These are phyloP conservation scores for Leccinum angustisporum DNA, from an alignment of 1,284 basidiomycete species.

Conservation along the genomic window DNA sequence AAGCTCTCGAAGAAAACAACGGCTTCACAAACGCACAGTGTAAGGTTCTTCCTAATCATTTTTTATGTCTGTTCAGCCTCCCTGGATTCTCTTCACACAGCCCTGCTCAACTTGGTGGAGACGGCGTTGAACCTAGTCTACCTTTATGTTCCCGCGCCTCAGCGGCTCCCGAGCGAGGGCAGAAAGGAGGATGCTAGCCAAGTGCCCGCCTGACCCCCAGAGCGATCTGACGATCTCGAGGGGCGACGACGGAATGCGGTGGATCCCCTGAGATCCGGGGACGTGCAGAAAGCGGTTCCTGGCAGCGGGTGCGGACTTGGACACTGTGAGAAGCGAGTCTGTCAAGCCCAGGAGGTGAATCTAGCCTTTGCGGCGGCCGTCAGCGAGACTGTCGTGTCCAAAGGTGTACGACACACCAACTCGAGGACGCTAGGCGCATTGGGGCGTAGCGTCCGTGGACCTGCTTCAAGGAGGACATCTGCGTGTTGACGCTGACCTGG, in stretches of 20 bases:
- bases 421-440: constrained; percentile 73
- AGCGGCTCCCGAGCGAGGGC: constrained; percentile 63
- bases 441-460: constrained; percentile 81
- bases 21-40: constrained; percentile 90
- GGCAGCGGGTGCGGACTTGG: constrained; percentile 68
- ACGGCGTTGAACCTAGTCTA: constrained; percentile 74
- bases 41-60: constrained; percentile 34
- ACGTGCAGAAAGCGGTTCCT: constrained; percentile 73
- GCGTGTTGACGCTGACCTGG: constrained; percentile 35
- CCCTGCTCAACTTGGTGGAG: constrained; percentile 80
- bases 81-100: constrained; percentile 37
- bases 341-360: constrained; percentile 70
- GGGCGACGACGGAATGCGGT: constrained; percentile 45
- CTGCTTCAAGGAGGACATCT: constrained; percentile 70
- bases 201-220: constrained; percentile 44
- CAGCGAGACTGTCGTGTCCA: constrained; percentile 9
- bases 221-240: constrained; percentile 46
- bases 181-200: constrained; percentile 53
- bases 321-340: constrained; percentile 59
- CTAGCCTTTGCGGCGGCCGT: constrained; percentile 43
- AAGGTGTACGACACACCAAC: constrained; percentile 56
- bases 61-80: background rate
- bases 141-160: constrained; percentile 54
- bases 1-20: constrained; percentile 58
- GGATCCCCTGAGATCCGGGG: constrained; percentile 46